Conservation (phyloP, 2,329 filamentous ascomycete species). For the Geoglossum cookeanum region DNA sequence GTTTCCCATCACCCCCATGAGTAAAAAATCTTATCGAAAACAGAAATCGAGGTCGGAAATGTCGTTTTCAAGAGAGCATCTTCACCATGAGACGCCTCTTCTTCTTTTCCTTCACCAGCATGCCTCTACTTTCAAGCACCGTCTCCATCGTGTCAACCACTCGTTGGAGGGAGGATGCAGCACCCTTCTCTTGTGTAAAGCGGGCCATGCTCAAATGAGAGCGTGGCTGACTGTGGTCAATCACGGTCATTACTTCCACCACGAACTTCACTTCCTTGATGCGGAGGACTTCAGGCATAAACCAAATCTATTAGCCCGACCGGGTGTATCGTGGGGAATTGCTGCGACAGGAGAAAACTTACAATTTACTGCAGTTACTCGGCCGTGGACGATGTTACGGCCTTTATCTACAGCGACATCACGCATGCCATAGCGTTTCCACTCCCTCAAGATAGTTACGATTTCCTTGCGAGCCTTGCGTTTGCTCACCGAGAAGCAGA, state of each 20-base stretch:
- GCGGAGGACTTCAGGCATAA: slow-evolving; percentile 39
- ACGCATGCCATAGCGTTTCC: slow-evolving; percentile 64
- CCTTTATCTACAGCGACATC: slow-evolving; percentile 63
- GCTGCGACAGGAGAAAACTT: slow-evolving; percentile 20
- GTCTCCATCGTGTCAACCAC: slow-evolving; percentile 60
- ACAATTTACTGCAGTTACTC: slow-evolving; percentile 63
- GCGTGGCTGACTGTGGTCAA: slow-evolving; percentile 51
- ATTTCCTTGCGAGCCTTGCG: slow-evolving; percentile 61
- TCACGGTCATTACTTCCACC: slow-evolving; percentile 70
- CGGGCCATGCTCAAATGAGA: slow-evolving; percentile 50
- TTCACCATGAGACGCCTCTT: slow-evolving; percentile 26
- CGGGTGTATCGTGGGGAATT: slow-evolving; percentile 1
- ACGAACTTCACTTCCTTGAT: slow-evolving; percentile 81
- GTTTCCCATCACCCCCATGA: no score
- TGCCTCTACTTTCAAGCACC: slow-evolving; percentile 36
- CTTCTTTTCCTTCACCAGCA: slow-evolving; percentile 16
- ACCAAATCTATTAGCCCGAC: slow-evolving; percentile 6
- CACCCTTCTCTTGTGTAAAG: slow-evolving; percentile 81
- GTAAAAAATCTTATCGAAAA: neutral
- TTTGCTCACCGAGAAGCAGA: slow-evolving; percentile 59
- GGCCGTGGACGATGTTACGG: slow-evolving; percentile 60
- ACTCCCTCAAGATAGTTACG: slow-evolving; percentile 54
- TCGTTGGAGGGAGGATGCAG: slow-evolving; percentile 70
- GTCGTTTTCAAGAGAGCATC: slow-evolving; percentile 14
- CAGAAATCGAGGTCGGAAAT: neutral